Percentiles rank a stretch among this genome's conserved stretches.
These are phyloP conservation scores for Drechslerella dactyloides DNA, from an alignment of 2,329 filamentous ascomycete species.

Conservation along the genomic window DNA sequence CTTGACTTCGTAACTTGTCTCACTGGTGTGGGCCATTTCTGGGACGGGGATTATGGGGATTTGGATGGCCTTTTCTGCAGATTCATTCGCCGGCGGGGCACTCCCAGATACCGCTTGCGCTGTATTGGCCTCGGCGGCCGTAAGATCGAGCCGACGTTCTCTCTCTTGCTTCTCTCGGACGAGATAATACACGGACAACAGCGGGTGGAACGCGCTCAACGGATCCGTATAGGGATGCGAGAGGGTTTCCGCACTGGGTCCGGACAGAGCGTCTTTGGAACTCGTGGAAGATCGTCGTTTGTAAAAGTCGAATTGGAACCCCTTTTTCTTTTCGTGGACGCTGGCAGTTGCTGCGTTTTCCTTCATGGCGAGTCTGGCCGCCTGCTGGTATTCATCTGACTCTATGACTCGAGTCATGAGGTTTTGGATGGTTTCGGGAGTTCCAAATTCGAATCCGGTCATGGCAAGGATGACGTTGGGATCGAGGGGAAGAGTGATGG, in stretches of 20 bases:
- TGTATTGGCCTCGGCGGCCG: slow-evolving; percentile 61
- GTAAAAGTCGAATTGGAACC: slow-evolving; percentile 94
- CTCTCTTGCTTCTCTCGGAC: slow-evolving; percentile 93
- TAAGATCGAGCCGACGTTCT: slow-evolving; percentile 62
- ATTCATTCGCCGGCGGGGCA: slow-evolving; percentile 57
- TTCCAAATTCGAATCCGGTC: slow-evolving; percentile 97
- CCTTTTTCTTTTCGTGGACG: slow-evolving; percentile 77
- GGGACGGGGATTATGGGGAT: slow-evolving; percentile 80
- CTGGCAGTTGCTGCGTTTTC: slow-evolving; percentile 52
- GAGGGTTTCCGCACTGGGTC: slow-evolving; percentile 83
- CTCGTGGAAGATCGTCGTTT: slow-evolving; percentile 87
- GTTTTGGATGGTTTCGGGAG: slow-evolving; percentile 78
- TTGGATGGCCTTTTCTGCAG: slow-evolving; percentile 62
- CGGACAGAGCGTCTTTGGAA: slow-evolving; percentile 83
- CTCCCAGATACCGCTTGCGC: slow-evolving; percentile 60
- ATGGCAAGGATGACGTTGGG: slow-evolving; percentile 84
- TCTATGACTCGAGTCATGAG: slow-evolving; percentile 87
- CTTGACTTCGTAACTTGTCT: slow-evolving; percentile 82
- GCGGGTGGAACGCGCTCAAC: slow-evolving; percentile 87
- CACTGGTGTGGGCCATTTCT: slow-evolving; percentile 86
- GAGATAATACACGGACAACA: slow-evolving; percentile 93
- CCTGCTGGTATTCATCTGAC: slow-evolving; percentile 90
- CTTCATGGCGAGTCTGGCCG: slow-evolving; percentile 70
- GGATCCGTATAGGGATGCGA: slow-evolving; percentile 76
- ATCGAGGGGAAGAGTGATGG: slow-evolving; percentile 83